These are phyloP conservation scores for Curvularia lunata DNA, from an alignment of 2,329 filamentous ascomycete genomes.

Conservation along the genomic window DNA sequence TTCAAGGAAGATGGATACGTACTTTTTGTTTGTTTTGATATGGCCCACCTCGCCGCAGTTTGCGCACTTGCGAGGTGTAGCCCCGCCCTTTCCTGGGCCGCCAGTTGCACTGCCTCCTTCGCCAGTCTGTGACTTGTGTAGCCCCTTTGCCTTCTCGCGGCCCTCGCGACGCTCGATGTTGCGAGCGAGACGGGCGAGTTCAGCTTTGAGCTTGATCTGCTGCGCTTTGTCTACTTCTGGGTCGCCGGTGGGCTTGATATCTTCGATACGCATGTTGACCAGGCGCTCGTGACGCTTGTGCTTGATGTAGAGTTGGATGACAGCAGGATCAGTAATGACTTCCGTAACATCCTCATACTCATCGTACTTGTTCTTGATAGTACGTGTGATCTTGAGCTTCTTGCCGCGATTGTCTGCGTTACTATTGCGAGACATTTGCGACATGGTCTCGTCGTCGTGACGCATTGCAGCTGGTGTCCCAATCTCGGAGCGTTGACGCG, in stretches of 20 bases:
- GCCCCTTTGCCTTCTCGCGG: slow-evolving; percentile 85
- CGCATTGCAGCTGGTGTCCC: slow-evolving; percentile 61
- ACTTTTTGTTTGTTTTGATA: slow-evolving; percentile 99
- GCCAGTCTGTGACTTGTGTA: slow-evolving; percentile 50
- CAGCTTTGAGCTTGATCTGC: slow-evolving; percentile 69
- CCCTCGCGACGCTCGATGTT: slow-evolving; percentile 90
- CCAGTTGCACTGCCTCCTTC: slow-evolving; percentile 54
- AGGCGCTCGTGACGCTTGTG: slow-evolving; percentile 74
- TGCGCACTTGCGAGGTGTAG: slow-evolving; percentile 83
- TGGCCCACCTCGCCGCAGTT: slow-evolving; percentile 97
- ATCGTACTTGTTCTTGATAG: slow-evolving; percentile 67
- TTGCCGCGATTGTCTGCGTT: slow-evolving; percentile 69
- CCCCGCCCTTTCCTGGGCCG: slow-evolving; percentile 54
- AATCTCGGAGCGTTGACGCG: slow-evolving; percentile 65
- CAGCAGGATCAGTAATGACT: slow-evolving; percentile 71
- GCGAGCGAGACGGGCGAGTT: slow-evolving; percentile 82
- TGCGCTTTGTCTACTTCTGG: slow-evolving; percentile 69
- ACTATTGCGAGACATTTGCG: slow-evolving; percentile 57
- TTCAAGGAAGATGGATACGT: slow-evolving; percentile 5
- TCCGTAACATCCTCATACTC: slow-evolving; percentile 59
- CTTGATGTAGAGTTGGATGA: slow-evolving; percentile 88
- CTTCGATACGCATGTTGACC: slow-evolving; percentile 73
- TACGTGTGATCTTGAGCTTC: slow-evolving; percentile 75
- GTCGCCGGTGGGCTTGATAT: slow-evolving; percentile 69
- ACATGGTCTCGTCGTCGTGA: slow-evolving; percentile 72